phyloP scores from a whole-genome alignment of 352 stramenopile species.

The Globisporangium takayamanum region DNA sequence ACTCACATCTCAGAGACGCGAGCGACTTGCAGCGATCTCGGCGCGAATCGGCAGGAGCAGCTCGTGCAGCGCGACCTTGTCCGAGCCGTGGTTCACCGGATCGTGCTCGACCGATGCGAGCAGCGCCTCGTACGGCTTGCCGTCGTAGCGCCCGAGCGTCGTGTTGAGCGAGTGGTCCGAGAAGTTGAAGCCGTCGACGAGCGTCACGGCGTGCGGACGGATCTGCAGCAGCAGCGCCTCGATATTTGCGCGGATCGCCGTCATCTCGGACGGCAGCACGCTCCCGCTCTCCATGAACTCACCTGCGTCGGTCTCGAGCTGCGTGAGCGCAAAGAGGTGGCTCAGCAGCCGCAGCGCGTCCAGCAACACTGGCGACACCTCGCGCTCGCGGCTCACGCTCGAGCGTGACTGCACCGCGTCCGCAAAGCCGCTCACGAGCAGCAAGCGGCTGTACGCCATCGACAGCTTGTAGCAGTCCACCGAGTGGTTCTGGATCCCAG shows the following conservation, averaged over 20 bases:
- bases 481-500: constrained; percentile 52
- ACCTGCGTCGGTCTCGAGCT: constrained; percentile 52
- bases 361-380: constrained; percentile 19
- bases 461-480: constrained; percentile 53
- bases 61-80: constrained; percentile 59
- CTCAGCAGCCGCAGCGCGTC: constrained; percentile 50
- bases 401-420: constrained; percentile 19
- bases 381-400: constrained; percentile 23
- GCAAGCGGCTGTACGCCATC: constrained; percentile 48
- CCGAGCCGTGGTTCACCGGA: constrained; percentile 48
- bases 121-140: constrained; percentile 67
- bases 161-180: constrained; percentile 69
- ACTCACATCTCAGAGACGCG: constrained; percentile 21
- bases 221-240: constrained; percentile 43
- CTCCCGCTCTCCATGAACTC: constrained; percentile 64
- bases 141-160: constrained; percentile 64
- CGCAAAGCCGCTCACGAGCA: constrained; percentile 47
- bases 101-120: constrained; percentile 56
- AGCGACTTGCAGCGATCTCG: constrained; percentile 23
- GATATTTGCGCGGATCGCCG: constrained; percentile 41
- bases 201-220: constrained; percentile 58
- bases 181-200: constrained; percentile 80
- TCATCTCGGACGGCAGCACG: constrained; percentile 37
- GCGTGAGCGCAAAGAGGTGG: constrained; percentile 67
- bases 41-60: constrained; percentile 56